Conservation (phyloP, 2,329 filamentous ascomycete genomes). For the Apiospora koreana region DNA sequence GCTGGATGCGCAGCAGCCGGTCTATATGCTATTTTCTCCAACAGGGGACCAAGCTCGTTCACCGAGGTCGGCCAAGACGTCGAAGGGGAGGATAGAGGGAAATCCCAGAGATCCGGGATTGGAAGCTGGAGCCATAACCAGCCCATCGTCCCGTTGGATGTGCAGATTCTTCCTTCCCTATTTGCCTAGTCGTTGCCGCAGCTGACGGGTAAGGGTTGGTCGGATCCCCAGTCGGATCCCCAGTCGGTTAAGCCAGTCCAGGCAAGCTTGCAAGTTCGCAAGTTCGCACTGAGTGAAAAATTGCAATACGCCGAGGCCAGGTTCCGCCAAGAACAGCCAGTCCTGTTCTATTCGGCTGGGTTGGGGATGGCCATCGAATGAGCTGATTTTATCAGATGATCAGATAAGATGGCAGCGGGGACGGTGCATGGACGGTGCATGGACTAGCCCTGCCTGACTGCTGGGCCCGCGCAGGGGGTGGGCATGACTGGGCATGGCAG, state of each 20-base stretch:
- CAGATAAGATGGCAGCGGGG: conserved; percentile 22
- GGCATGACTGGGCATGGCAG: not conserved
- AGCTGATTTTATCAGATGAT: conserved; percentile 27
- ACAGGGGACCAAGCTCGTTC: not conserved
- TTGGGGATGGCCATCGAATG: conserved; percentile 2
- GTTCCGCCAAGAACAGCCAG: not conserved
- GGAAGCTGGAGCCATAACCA: not conserved
- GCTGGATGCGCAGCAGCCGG: not conserved
- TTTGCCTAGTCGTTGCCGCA: not conserved
- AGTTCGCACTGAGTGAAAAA: not conserved
- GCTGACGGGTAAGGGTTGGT: not conserved
- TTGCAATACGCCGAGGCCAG: not conserved
- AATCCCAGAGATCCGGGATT: not conserved
- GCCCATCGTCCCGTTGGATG: not conserved
- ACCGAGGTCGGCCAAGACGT: conserved; percentile 1
- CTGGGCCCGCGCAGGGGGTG: not conserved
- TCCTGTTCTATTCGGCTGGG: not conserved
- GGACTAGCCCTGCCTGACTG: not conserved
- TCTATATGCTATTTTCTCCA: not conserved
- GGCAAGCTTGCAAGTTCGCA: not conserved
- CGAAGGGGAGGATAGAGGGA: not conserved
- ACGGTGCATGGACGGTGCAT: not conserved
- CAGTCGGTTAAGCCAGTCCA: not conserved
- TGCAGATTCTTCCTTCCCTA: conserved; percentile 1
- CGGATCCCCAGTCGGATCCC: not conserved